Percentiles rank a stretch among this genome's conserved stretches.
These are phyloP conservation scores for Cyberlindnera meyerae DNA, from an alignment of 805 yeast species.

Conservation along the genomic window DNA sequence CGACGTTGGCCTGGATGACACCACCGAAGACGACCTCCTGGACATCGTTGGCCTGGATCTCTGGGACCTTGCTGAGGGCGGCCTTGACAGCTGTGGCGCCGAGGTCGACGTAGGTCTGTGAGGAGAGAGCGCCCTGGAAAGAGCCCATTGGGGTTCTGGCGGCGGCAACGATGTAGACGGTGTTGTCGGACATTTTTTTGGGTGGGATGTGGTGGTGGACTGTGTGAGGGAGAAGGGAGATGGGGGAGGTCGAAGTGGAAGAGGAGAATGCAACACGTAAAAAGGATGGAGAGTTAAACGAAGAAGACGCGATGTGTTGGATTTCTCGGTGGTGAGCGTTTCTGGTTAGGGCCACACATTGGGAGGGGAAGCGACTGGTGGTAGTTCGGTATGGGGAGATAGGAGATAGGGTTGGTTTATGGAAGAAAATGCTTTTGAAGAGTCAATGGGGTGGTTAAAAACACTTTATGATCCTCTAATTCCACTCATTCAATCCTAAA, in stretches of 20 bases:
- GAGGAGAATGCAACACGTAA: too few relatives aligned
- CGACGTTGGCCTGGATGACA: conserved; percentile 87
- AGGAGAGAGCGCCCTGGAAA: conserved; percentile 77
- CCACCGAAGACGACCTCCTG: conserved; percentile 93
- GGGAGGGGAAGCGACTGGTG: too few relatives aligned
- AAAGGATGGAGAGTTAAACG: too few relatives aligned
- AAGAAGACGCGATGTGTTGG: too few relatives aligned
- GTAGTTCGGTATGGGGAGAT: conserved; percentile 1
- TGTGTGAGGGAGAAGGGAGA: too few relatives aligned
- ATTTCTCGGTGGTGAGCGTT: too few relatives aligned
- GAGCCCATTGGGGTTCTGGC: conserved; percentile 97
- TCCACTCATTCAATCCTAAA: too few relatives aligned
- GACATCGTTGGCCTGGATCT: conserved; percentile 68
- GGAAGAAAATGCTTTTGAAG: neutral
- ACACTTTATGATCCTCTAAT: too few relatives aligned
- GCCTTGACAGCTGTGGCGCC: conserved; percentile 92
- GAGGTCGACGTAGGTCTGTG: conserved; percentile 75
- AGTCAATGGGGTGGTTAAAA: neutral
- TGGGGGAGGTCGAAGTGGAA: too few relatives aligned
- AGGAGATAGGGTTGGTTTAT: neutral
- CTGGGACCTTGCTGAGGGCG: conserved; percentile 79
- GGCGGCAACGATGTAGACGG: conserved; percentile 83
- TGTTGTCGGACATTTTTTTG: conserved; percentile 27
- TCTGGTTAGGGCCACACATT: too few relatives aligned
- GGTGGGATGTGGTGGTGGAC: neutral